Conservation (phyloP, 1,284 basidiomycete genomes). For the Coniophora puteana region DNA sequence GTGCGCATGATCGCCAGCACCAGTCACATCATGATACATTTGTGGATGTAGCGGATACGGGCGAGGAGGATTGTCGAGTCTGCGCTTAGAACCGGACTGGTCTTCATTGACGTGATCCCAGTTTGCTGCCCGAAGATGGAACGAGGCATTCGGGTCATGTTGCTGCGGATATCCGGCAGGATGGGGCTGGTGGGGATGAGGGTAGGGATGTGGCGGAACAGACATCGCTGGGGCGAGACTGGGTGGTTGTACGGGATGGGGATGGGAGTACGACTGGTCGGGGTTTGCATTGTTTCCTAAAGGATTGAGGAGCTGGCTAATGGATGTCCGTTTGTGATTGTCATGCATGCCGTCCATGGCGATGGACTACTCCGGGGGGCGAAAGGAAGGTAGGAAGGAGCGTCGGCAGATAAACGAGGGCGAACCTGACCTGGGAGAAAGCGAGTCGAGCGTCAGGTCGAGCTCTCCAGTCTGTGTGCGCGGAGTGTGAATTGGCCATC, state of each 20-base stretch:
- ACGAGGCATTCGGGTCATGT: slow-evolving; percentile 28
- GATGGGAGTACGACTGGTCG: slow-evolving; percentile 28
- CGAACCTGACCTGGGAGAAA: slow-evolving; percentile 2
- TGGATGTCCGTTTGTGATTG: slow-evolving; percentile 46
- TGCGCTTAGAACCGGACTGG: slow-evolving; percentile 31
- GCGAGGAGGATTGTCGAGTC: slow-evolving; percentile 27
- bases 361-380: slow-evolving; percentile 13
- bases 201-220: slow-evolving; percentile 28
- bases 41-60: slow-evolving; percentile 30
- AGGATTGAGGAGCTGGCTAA: slow-evolving; percentile 49
- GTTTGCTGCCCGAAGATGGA: slow-evolving; percentile 40
- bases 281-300: too few relatives aligned
- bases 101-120: slow-evolving; percentile 36
- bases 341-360: slow-evolving; percentile 46
- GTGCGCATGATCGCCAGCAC: slow-evolving; percentile 23
- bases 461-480: slow-evolving; percentile 7
- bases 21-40: slow-evolving; percentile 31
- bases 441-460: neutral
- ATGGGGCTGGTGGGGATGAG: slow-evolving; percentile 20
- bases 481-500: slow-evolving; percentile 7
- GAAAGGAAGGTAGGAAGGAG: slow-evolving; percentile 8
- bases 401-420: slow-evolving; percentile 25
- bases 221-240: slow-evolving; percentile 20
- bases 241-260: slow-evolving; percentile 26
- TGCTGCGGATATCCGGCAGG: slow-evolving; percentile 26